These are phyloP conservation scores for Helicostylum pulchrum DNA, from an alignment of 192 early-diverging fungal species.

Conservation along the genomic window DNA sequence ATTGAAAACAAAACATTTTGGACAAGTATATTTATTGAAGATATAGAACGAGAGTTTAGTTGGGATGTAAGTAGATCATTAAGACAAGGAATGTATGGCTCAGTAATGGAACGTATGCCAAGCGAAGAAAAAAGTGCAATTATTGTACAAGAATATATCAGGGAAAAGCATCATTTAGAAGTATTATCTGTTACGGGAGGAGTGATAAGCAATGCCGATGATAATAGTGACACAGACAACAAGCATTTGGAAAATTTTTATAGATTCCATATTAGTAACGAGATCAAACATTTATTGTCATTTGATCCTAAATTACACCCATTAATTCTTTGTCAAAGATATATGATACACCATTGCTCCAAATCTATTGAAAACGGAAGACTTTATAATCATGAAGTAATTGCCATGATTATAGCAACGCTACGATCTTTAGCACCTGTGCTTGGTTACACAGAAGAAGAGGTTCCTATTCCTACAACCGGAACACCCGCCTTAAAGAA, in stretches of 20 bases:
- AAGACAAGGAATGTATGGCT: conserved; percentile 43
- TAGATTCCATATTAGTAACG: background rate
- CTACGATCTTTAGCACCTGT: conserved; percentile 18
- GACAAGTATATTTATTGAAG: conserved; percentile 48
- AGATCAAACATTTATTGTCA: background rate
- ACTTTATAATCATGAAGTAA: conserved; percentile 42
- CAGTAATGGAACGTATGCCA: too few relatives aligned
- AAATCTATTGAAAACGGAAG: background rate
- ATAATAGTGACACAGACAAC: too few relatives aligned
- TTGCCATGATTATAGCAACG: conserved; percentile 44
- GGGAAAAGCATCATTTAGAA: conserved; percentile 40
- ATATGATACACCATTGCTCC: conserved; percentile 37
- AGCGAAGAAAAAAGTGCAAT: background rate
- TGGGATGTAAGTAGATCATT: conserved; percentile 41
- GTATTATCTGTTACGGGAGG: background rate
- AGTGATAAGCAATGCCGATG: too few relatives aligned
- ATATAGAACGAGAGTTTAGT: conserved; percentile 36
- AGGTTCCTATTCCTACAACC: background rate
- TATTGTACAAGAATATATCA: conserved; percentile 40
- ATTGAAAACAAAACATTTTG: conserved; percentile 39
- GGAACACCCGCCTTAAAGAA: conserved; percentile 29
- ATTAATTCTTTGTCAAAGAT: conserved; percentile 41
- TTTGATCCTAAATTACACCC: conserved; percentile 13
- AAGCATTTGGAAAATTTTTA: too few relatives aligned
- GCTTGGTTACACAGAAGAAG: conserved; percentile 7